A percentile compares a stretch with the other conserved stretches of the same genome.
These are phyloP conservation scores for Auriscalpium microsporum DNA, from an alignment of 768 basidiomycete genomes.

Conservation along the genomic window DNA sequence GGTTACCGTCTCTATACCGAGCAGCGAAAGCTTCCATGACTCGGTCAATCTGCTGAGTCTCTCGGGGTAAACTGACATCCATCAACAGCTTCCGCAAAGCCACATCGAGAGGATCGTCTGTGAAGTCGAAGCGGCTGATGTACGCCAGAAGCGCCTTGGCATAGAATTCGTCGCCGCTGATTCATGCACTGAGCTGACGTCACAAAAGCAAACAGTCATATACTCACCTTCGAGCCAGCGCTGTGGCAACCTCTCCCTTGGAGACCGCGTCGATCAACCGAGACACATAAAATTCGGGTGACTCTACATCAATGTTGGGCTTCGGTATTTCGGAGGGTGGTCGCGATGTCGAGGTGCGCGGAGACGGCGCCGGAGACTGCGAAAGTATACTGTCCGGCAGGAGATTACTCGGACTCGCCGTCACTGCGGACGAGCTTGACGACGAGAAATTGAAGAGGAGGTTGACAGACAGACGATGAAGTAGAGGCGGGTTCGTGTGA, in stretches of 20 bases:
- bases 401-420: slow-evolving; percentile 12
- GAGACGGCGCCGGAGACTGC: slow-evolving; percentile 27
- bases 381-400: slow-evolving; percentile 15
- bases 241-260: slow-evolving; percentile 70
- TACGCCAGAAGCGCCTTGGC: slow-evolving; percentile 59
- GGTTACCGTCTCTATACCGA: slow-evolving; percentile 79
- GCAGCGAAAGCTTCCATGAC: slow-evolving; percentile 93
- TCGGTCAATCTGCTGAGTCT: slow-evolving; percentile 98
- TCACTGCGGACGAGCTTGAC: slow-evolving; percentile 21
- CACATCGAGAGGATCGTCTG: slow-evolving; percentile 77
- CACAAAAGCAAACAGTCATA: too few species aligned
- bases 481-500: slow-evolving; percentile 58
- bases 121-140: slow-evolving; percentile 72
- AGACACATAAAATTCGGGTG: slow-evolving; percentile 58
- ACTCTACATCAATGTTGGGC: slow-evolving; percentile 51
- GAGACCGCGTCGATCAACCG: slow-evolving; percentile 57
- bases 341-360: slow-evolving; percentile 37
- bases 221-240: slow-evolving; percentile 73
- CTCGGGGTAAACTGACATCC: slow-evolving; percentile 84
- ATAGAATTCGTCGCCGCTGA: slow-evolving; percentile 67
- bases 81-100: slow-evolving; percentile 84
- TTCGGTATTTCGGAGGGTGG: slow-evolving; percentile 38
- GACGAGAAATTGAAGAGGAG: slow-evolving; percentile 44
- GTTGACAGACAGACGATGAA: slow-evolving; percentile 63
- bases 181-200: too few species aligned